Evolutionary conservation across 805 yeast species (phyloP).

Genomic region (Dipodascus albidus): DNA sequence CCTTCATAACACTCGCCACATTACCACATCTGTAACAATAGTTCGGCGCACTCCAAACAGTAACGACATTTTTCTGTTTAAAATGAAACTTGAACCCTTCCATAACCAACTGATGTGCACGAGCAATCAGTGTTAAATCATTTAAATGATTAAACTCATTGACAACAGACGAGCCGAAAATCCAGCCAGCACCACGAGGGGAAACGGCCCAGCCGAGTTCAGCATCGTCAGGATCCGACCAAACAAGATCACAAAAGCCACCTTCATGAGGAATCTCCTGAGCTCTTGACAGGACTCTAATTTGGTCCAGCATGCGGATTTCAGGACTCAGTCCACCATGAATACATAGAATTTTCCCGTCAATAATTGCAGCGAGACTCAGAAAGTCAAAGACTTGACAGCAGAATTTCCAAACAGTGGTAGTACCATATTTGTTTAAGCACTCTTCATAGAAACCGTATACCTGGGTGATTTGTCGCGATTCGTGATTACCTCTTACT

Average conservation of each 20-base stretch:
- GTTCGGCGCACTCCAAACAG: conserved; percentile 97
- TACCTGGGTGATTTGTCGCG: conserved; percentile 96
- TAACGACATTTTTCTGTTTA: conserved; percentile 90
- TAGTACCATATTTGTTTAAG: conserved; percentile 81
- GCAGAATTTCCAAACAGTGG: conserved; percentile 93
- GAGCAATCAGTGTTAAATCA: conserved; percentile 74
- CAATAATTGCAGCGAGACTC: conserved; percentile 90
- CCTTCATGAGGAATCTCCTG: conserved; percentile 99
- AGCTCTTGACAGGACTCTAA: conserved; percentile 85
- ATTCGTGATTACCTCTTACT: conserved; percentile 96
- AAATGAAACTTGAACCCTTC: conserved; percentile 96
- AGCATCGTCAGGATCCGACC: conserved; percentile 98
- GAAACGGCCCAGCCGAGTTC: conserved; percentile 95
- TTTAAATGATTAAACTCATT: conserved; percentile 94
- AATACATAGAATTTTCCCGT: conserved; percentile 87
- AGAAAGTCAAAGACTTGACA: conserved; percentile 93
- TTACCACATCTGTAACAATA: conserved; percentile 97
- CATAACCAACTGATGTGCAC: conserved; percentile 98
- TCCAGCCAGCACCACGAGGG: conserved; percentile 98
- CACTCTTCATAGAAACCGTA: conserved; percentile 98
- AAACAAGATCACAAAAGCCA: conserved; percentile 91
- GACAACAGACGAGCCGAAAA: conserved; percentile 88
- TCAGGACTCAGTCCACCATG: conserved; percentile 98
- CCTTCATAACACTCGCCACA: conserved; percentile 96
- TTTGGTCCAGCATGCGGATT: conserved; percentile 93